A percentile compares a stretch with the other conserved stretches of the same genome.
Evolutionary conservation across 306 rosid species (phyloP).

Genomic region (Quercus rubra): DNA sequence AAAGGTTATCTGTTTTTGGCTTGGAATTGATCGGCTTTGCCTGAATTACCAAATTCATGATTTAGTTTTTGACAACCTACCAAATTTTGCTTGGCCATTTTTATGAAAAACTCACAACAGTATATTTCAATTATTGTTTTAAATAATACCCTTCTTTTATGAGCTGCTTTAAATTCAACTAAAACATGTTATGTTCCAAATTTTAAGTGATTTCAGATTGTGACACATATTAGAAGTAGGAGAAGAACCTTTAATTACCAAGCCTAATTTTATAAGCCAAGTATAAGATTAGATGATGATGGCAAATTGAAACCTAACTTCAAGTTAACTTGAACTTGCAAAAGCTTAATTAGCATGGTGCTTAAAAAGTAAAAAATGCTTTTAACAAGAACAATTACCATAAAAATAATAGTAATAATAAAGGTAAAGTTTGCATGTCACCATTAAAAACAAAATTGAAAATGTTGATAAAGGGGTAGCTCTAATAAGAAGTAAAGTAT

Average conservation of each 20-base stretch:
- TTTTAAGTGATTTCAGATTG: background rate
- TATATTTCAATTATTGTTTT: no score
- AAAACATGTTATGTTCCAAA: background rate
- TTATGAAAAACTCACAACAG: no score
- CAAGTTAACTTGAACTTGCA: constrained; percentile 18
- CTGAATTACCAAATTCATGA: background rate
- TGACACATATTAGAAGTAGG: background rate
- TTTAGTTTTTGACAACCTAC: no score
- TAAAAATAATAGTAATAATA: no score
- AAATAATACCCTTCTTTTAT: background rate
- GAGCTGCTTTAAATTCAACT: background rate
- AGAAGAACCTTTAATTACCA: no score
- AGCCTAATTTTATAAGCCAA: no score
- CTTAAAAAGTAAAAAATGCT: constrained; percentile 8
- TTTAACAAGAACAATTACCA: no score
- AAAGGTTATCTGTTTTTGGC: background rate
- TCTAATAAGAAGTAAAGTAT: constrained; percentile 1
- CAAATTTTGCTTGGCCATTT: no score
- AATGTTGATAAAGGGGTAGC: constrained; percentile 15
- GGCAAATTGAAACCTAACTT: constrained; percentile 16
- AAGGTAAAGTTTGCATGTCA: background rate
- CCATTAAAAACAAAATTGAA: background rate
- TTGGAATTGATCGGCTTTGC: background rate
- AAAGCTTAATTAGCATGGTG: background rate
- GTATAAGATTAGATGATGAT: constrained; percentile 4